A percentile compares a stretch with the other conserved stretches of the same genome.
Conservation (phyloP, 768 basidiomycete species). For the Podaxis rugospora region DNA sequence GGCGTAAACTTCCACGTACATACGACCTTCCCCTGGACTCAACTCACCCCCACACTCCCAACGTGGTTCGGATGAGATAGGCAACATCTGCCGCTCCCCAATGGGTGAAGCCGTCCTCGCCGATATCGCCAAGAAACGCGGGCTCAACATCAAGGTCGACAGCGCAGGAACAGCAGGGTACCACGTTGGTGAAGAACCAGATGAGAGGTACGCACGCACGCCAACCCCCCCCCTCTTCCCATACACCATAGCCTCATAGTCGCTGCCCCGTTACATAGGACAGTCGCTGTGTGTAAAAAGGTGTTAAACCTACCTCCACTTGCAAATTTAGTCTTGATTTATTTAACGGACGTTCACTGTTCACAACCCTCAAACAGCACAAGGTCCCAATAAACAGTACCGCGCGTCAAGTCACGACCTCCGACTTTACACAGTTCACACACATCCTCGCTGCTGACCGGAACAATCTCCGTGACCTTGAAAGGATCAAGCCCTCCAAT, state of each 20-base stretch:
- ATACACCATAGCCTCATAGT: background rate
- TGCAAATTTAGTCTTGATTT: background rate
- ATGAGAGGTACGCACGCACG: constrained; percentile 53
- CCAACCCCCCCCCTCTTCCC: background rate
- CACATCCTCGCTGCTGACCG: constrained; percentile 86
- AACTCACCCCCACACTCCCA: background rate
- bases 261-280: constrained; percentile 35
- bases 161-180: constrained; percentile 85
- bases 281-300: constrained; percentile 67
- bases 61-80: constrained; percentile 24
- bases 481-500: constrained; percentile 43
- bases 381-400: constrained; percentile 63
- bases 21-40: too few species aligned
- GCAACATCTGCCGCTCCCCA: constrained; percentile 87
- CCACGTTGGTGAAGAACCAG: constrained; percentile 81
- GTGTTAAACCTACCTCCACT: constrained; percentile 29
- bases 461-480: constrained; percentile 63
- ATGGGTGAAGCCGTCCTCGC: constrained; percentile 88
- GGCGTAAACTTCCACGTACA: too few species aligned
- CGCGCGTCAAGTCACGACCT: constrained; percentile 59
- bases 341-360: background rate
- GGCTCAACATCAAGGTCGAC: constrained; percentile 66
- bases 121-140: constrained; percentile 62
- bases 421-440: constrained; percentile 73
- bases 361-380: constrained; percentile 41